phyloP scores from a whole-genome alignment of 768 basidiomycete genomes.

The Pleurotus giganteus region DNA sequence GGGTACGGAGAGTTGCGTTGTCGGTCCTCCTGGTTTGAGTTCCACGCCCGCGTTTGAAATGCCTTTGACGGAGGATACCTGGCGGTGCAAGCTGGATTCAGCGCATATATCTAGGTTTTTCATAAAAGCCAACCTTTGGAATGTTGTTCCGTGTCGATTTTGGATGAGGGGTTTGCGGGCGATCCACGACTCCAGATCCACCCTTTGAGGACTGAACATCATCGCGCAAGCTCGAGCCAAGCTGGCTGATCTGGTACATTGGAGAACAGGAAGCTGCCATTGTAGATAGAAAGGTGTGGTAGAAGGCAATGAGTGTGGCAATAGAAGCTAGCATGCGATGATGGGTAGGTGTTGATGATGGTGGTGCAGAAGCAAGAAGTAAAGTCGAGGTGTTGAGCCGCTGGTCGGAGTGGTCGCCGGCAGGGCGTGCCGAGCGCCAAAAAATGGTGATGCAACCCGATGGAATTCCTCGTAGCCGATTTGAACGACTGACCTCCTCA shows the following conservation, averaged over 20 bases:
- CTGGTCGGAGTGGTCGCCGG: no score
- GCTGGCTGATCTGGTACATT: not conserved
- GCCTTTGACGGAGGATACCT: not conserved
- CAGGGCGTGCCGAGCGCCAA: no score
- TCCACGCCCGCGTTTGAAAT: not conserved
- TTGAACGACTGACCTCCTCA: no score
- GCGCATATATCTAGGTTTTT: not conserved
- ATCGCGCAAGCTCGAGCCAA: not conserved
- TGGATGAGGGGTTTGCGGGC: no score
- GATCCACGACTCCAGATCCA: not conserved
- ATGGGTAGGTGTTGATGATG: conserved; percentile 1
- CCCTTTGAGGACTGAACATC: not conserved
- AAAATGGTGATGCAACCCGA: no score
- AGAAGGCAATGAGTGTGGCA: conserved; percentile 9
- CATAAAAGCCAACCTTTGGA: not conserved
- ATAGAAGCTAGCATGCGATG: conserved; percentile 7
- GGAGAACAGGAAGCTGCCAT: not conserved
- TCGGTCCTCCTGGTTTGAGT: not conserved
- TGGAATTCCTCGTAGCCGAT: no score
- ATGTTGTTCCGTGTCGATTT: not conserved
- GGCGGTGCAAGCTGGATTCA: not conserved
- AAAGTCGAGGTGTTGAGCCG: no score
- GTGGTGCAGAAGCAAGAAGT: conserved; percentile 3
- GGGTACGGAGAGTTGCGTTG: not conserved
- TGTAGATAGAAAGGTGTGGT: conserved; percentile 5